Evolutionary conservation across 2,329 filamentous ascomycete species (phyloP).

Genomic region (Hortaea sp.): DNA sequence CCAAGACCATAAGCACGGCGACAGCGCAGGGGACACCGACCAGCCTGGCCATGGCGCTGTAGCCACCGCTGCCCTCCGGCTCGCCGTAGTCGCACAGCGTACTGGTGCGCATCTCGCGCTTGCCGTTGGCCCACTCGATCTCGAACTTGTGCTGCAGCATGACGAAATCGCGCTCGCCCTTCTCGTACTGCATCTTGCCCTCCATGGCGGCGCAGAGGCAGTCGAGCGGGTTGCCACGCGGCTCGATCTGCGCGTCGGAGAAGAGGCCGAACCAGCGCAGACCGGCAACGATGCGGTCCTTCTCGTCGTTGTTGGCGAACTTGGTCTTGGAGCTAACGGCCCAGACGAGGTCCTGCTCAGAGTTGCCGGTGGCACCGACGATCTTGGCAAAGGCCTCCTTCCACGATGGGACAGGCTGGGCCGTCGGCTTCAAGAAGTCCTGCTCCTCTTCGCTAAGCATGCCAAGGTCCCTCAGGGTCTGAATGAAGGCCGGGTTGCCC

Average conservation of each 20-base stretch:
- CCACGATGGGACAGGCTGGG: conserved; percentile 52
- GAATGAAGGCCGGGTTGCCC: conserved; percentile 86
- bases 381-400: conserved; percentile 75
- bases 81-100: conserved; percentile 78
- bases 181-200: conserved; percentile 80
- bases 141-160: conserved; percentile 73
- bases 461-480: conserved; percentile 76
- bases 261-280: conserved; percentile 64
- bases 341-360: conserved; percentile 53
- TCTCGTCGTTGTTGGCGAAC: conserved; percentile 60
- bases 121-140: conserved; percentile 73
- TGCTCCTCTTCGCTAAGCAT: conserved; percentile 68
- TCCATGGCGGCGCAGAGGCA: conserved; percentile 84
- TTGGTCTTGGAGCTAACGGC: conserved; percentile 66
- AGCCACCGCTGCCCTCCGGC: conserved; percentile 50
- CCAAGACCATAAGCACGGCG: conserved; percentile 46
- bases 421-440: conserved; percentile 48
- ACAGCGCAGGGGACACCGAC: conserved; percentile 68
- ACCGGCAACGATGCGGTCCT: conserved; percentile 58
- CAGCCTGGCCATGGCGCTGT: conserved; percentile 73
- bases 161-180: conserved; percentile 75
- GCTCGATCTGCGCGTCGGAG: conserved; percentile 57
- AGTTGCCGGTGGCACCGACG: conserved; percentile 56
- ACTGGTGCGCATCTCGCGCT: conserved; percentile 64
- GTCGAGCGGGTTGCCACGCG: conserved; percentile 72